Evolutionary conservation across 306 rosid genomes (phyloP), one percentile per base, ranked within the genome.

Genomic region (Pyrus communis): DNA sequence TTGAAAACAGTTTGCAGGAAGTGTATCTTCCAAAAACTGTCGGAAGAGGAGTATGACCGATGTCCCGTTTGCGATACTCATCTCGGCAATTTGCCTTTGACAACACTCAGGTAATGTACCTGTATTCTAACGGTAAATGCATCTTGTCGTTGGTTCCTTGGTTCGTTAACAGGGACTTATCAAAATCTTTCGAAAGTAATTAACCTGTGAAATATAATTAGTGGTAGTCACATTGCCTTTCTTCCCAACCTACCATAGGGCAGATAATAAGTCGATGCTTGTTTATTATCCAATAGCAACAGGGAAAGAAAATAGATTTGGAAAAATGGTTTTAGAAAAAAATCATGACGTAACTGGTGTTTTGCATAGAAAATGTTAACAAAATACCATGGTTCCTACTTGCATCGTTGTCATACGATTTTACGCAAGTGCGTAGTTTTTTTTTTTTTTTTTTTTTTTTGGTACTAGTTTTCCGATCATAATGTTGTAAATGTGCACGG

Each of bases 61-160:
- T 95, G 97, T 82, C 97, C 99, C 1, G 97, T 87, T 25, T 95
- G 99, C 86, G 72, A 90, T 69, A 83, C 91, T 76, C 97, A 91
- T 84, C 86, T 95, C 15, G 99, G 99, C 14, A 85, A 88, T 78
- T 90, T 87, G 73, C 99, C 97, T 0, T 86, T 87, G 66, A 97
- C 92, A 69, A 95, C 92, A 80, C 91, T 95, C 82, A 95, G 97
- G 97, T 90, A 68, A 6, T 80, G 22, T 2, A 2, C 51, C 51
- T 3, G 3, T 43, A 13, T 12, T 45, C 15, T 46, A 46, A 46
- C 2, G 52, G 18, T 46, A 46, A 46, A 46, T 46, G 52, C 52
- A 13, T 46, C 54, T 7, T 46, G 54, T 46, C 54, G 54, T 5
- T 14, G 54, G 19, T 46, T 46, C 54, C 7, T 46, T 4, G 5